Percentiles rank a stretch among this genome's conserved stretches.
Conservation (phyloP, 345 rosid genomes). For the Excoecaria cochinchinensis region DNA sequence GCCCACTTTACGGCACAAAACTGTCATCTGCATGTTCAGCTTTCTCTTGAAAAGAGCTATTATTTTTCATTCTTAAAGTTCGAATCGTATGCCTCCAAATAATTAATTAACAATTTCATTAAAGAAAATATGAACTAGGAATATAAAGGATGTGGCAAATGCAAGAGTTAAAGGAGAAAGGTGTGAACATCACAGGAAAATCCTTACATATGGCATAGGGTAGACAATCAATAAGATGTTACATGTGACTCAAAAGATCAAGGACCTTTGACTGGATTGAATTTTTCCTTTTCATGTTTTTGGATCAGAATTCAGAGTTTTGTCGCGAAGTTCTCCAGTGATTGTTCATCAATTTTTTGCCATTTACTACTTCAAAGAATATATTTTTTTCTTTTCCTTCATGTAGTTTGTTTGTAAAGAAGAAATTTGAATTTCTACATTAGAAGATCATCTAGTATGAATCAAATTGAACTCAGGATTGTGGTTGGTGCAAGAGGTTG, state of each 20-base stretch:
- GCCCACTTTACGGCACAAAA: background rate
- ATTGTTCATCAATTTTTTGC: background rate
- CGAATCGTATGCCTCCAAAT: background rate
- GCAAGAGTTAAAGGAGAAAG: background rate
- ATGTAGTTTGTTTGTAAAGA: background rate
- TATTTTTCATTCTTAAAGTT: background rate
- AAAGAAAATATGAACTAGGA: background rate
- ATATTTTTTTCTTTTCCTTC: background rate
- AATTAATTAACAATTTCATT: background rate
- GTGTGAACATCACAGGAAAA: background rate
- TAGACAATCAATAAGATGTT: background rate
- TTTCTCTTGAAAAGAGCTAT: background rate
- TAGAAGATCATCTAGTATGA: slow-evolving; percentile 7
- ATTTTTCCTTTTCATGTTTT: background rate
- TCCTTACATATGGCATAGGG: background rate
- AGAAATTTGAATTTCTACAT: background rate
- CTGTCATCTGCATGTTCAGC: background rate
- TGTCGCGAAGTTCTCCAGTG: background rate
- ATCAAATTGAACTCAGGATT: slow-evolving; percentile 3
- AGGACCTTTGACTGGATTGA: background rate
- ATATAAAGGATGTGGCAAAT: background rate
- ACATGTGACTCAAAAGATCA: background rate
- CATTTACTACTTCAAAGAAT: background rate
- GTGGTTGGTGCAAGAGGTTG: slow-evolving; percentile 1
- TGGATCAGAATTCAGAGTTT: background rate